phyloP scores from a whole-genome alignment of 1,139 yeast genomes.

The Kodamaea sp. region DNA sequence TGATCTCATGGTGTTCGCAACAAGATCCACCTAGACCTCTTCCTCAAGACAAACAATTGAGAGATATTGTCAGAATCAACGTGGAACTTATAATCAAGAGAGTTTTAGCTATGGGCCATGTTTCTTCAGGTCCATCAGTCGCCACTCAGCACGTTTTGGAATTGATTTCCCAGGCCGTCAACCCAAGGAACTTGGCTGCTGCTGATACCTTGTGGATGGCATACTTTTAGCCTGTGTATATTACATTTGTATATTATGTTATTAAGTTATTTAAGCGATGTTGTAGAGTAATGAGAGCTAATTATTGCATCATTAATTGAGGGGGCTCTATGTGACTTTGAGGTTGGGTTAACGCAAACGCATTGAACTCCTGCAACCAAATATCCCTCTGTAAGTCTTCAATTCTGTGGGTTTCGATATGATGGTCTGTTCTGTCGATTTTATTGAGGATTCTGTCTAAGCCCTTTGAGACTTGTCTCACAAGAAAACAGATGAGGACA shows the following conservation, averaged over 20 bases:
- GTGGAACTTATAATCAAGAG: slow-evolving; percentile 81
- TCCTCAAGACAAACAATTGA: slow-evolving; percentile 75
- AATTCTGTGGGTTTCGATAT: no score
- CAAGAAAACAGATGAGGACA: slow-evolving; percentile 10
- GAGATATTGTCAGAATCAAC: slow-evolving; percentile 85
- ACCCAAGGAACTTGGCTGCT: slow-evolving; percentile 90
- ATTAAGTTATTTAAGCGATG: no score
- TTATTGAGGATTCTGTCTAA: slow-evolving; percentile 19
- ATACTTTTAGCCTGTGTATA: slow-evolving; percentile 72
- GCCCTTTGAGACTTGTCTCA: slow-evolving; percentile 13
- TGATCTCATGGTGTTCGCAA: slow-evolving; percentile 89
- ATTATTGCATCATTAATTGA: no score
- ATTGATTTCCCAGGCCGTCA: slow-evolving; percentile 91
- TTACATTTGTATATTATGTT: no score
- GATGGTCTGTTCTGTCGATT: slow-evolving; percentile 19
- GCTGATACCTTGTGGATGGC: slow-evolving; percentile 98
- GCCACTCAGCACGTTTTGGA: slow-evolving; percentile 94
- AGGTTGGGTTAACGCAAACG: no score
- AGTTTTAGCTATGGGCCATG: slow-evolving; percentile 71
- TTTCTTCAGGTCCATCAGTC: slow-evolving; percentile 70
- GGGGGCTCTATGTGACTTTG: no score
- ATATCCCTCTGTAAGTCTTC: not conserved
- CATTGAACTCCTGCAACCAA: not conserved
- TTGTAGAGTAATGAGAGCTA: no score
- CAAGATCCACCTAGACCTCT: slow-evolving; percentile 66